Base-by-base conservation (phyloP, 2,329 filamentous ascomycete species). In the Cladosporium sphaerospermum region DNA sequence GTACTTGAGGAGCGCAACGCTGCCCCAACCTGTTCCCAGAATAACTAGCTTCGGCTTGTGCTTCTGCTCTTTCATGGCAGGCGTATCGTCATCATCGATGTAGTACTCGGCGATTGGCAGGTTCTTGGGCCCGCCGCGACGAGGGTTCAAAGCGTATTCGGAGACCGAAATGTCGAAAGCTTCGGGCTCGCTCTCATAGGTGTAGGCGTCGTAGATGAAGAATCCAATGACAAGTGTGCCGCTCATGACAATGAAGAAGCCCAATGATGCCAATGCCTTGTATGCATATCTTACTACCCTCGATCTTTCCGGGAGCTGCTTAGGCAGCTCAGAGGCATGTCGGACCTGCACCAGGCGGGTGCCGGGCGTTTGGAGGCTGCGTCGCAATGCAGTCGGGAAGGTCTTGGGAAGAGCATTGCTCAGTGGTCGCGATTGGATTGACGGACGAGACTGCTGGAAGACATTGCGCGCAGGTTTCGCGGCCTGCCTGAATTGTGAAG, bases 31-130 rank as follows among this genome's bases (percentile, higher is more conserved):
- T 13, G 91, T 91, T 16, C 93, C 93, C 33, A 99, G 73, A 54
- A 99, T 87, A 39, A 99, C 93, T 63, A 99, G 75, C 65, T 87
- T 88, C 4, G 93, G 93, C 75, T 99, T 99, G 65, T 91, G 81
- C 72, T 89, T 93, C 68, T 85, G 82, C 46, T 74, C 77, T 57
- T 76, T 78, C 71, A 84, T 90, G 53, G 81, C 79, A 11, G 85
- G 81, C 49, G 75, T 82, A 59, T 96, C 92, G 62, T 95, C 84
- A 65, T 97, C 93, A 65, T 96, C 91, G 39, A 99, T 84, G 56
- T 91, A 82, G 19, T 87, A 82, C 59, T 96, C 89, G 16, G 88
- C 85, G 55, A 99, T 93, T 1, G 92, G 93, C 33, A 99, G 74
- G 64, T 99, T 96, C 77, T 99, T 97, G 0, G 92, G 91, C 0